phyloP scores from a whole-genome alignment of 495 filamentous ascomycete species.

The Staphylotrichum tortipilum region DNA sequence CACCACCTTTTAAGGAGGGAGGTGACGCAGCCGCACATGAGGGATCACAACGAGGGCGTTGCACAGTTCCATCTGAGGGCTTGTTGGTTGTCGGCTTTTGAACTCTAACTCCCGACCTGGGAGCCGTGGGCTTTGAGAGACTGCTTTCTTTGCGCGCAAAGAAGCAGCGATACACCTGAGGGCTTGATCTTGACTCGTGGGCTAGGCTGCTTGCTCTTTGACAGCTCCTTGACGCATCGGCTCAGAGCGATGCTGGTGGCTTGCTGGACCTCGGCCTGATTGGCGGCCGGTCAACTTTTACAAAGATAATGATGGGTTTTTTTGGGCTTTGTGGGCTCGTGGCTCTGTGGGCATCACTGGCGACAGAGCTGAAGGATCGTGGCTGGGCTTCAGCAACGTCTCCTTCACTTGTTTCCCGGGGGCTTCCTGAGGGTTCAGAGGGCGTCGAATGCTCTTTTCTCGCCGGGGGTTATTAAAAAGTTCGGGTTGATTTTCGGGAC shows the following conservation, averaged over 20 bases:
- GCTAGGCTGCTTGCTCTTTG: constrained; percentile 42
- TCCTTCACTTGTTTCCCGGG: neutral
- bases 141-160: constrained; percentile 28
- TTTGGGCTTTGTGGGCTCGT: neutral
- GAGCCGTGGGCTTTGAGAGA: constrained; percentile 44
- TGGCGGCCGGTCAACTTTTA: neutral
- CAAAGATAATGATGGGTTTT: constrained; percentile 22
- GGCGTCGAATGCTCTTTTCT: constrained; percentile 6
- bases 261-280: constrained; percentile 7
- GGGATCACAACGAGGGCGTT: constrained; percentile 33
- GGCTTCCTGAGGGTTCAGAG: constrained; percentile 22
- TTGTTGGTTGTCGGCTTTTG: constrained; percentile 46
- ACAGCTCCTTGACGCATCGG: constrained; percentile 27
- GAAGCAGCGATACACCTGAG: constrained; percentile 42
- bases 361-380: neutral
- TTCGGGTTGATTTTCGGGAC: constrained; percentile 1
- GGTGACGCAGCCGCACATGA: constrained; percentile 27
- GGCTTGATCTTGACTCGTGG: constrained; percentile 36
- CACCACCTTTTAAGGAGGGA: constrained; percentile 63
- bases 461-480: constrained; percentile 12
- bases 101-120: constrained; percentile 27
- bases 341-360: constrained; percentile 16
- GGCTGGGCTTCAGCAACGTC: neutral
- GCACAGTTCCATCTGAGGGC: constrained; percentile 32
- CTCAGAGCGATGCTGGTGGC: constrained; percentile 13